Evolutionary conservation across 495 filamentous ascomycete genomes (phyloP).

Genomic region (Penicillium nucicola): DNA sequence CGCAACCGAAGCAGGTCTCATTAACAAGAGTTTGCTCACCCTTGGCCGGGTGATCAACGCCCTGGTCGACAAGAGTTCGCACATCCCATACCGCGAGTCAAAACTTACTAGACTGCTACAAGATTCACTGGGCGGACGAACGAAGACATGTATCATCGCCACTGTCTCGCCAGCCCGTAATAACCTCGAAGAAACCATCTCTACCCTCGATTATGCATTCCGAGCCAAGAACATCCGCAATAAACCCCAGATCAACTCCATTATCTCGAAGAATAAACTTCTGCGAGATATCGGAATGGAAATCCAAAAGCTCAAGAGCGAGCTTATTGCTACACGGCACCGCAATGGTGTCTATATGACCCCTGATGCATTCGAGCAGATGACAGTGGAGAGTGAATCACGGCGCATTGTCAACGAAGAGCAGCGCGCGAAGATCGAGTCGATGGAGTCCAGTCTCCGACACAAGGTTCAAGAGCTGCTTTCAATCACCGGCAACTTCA

Average conservation of each 20-base stretch:
- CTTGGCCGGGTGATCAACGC: conserved; percentile 97
- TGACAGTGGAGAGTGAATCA: conserved; percentile 87
- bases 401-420: conserved; percentile 90
- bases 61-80: conserved; percentile 81
- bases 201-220: conserved; percentile 95
- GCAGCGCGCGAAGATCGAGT: conserved; percentile 86
- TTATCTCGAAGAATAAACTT: conserved; percentile 87
- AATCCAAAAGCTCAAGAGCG: conserved; percentile 89
- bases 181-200: conserved; percentile 97
- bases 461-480: conserved; percentile 93
- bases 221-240: conserved; percentile 97
- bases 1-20: conserved; percentile 89
- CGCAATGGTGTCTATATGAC: conserved; percentile 93
- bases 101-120: conserved; percentile 93
- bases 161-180: conserved; percentile 91
- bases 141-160: conserved; percentile 98
- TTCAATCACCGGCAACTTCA: conserved; percentile 77
- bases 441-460: conserved; percentile 81
- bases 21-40: conserved; percentile 96
- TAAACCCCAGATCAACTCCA: conserved; percentile 91
- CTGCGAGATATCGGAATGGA: conserved; percentile 88
- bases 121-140: conserved; percentile 92
- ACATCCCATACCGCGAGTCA: conserved; percentile 95
- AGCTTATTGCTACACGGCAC: conserved; percentile 88
- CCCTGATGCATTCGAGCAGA: conserved; percentile 77